Evolutionary conservation across 345 rosid genomes (phyloP), one percentile per base, ranked within the genome.

Genomic region (Brassica carinata): DNA sequence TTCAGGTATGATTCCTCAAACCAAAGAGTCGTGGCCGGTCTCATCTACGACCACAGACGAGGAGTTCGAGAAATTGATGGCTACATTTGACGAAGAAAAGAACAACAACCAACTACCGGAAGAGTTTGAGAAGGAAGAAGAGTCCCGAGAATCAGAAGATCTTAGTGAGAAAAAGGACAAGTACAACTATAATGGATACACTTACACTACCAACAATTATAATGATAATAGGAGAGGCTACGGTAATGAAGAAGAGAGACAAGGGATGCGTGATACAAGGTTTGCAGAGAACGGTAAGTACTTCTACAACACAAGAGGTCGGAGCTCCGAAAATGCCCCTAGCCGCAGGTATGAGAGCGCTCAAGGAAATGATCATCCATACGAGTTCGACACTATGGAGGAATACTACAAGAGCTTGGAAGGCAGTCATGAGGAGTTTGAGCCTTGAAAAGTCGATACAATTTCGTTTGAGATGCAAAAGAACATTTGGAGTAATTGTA

Each of bases 181-280:
- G 77, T 78, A 69, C 70, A 59, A 71, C 17, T 64, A 51, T 23
- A 48, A 65, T 76, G 79, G 69, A 68, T 71, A 84, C 71, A 79
- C 63, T 53, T 77, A 83, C 64, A 26, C 55, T 13, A 67, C 77
- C 26, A 53, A 48, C 9, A 82, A 72, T 10, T 15, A 65, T 3
- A 10, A 58, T 57, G 83, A 72, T 77, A 40, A 80, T 57, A 81
- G 61, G 38, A 75, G 79, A 31, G 74, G 78, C n/a, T 67, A 86
- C 40, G 79, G 79, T 15, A 72, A 82, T 18, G 84, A 76, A 75
- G 75, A 58, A 33, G 82, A 83, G 83, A 84, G 74, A 70, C 86
- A 88, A 73, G 96, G 91, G 51, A 87, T 81, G 89, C 89, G 92
- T n/a, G 90, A 90, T 80, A 87, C 94, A 2, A 84, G 87, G 78